Conservation (phyloP, 176 grass and related monocot genomes). For the Oryza glumipatula region DNA sequence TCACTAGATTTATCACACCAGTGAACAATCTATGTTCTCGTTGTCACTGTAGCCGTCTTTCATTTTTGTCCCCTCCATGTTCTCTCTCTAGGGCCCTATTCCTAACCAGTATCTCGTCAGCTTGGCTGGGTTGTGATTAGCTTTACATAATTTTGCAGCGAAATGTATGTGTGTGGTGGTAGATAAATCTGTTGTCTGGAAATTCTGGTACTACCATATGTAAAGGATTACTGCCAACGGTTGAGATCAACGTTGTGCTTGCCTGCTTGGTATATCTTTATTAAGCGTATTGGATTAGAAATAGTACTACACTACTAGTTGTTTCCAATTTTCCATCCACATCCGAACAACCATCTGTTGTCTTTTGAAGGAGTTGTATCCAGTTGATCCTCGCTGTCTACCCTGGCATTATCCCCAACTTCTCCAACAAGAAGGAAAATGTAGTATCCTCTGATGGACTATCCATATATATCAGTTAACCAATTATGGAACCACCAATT, state of each 20-base stretch:
- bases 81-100: background rate
- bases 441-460: background rate
- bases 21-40: background rate
- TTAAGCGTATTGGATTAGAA: background rate
- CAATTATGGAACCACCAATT: conserved; percentile 23
- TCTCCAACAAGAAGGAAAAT: background rate
- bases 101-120: background rate
- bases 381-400: background rate
- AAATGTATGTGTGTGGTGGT: background rate
- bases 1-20: background rate
- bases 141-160: background rate
- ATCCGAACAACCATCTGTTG: no score
- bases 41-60: conserved; percentile 9
- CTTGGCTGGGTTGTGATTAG: background rate
- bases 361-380: background rate
- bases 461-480: background rate
- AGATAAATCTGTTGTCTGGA: background rate
- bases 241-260: background rate
- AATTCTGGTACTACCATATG: background rate
- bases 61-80: background rate
- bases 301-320: background rate
- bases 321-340: no score
- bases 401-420: background rate
- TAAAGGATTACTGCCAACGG: background rate
- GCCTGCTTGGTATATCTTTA: background rate